phyloP scores from a whole-genome alignment of 352 stramenopile species.

The Globisporangium nagaii region DNA sequence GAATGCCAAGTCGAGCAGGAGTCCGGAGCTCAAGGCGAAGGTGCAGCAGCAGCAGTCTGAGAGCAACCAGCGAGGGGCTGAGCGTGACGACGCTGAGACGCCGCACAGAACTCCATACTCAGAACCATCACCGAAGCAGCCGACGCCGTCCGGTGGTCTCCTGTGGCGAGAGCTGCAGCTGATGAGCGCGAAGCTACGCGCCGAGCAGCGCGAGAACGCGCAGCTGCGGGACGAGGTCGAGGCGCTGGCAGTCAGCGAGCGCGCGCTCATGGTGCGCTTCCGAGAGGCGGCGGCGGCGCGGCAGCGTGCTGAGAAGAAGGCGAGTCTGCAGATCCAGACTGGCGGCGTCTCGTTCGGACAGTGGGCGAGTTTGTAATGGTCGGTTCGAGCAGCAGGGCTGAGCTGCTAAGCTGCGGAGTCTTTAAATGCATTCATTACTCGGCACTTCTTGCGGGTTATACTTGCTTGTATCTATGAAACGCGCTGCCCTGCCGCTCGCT shows the following conservation, averaged over 20 bases:
- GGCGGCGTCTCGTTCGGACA: too few species aligned
- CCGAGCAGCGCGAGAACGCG: background rate
- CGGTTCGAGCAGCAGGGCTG: too few species aligned
- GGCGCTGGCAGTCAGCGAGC: constrained; percentile 1
- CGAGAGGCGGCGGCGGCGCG: constrained; percentile 3
- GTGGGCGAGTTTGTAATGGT: too few species aligned
- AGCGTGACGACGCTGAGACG: background rate
- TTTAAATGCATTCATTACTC: too few species aligned
- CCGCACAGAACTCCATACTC: too few species aligned
- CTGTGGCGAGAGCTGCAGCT: constrained; percentile 7
- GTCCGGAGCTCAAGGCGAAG: background rate
- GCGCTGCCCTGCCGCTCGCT: too few species aligned
- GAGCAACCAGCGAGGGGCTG: background rate
- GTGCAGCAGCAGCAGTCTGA: background rate
- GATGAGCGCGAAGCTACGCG: background rate
- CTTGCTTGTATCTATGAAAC: too few species aligned
- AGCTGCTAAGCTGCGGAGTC: too few species aligned
- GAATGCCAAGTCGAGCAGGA: background rate
- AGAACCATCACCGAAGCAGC: too few species aligned
- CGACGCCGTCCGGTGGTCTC: background rate
- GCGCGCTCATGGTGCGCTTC: constrained; percentile 5
- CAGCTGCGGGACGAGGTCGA: constrained; percentile 9
- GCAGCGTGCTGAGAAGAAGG: constrained; percentile 7
- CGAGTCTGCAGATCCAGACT: too few species aligned
- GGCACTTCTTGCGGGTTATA: too few species aligned